Conservation (phyloP, 2,329 filamentous ascomycete species). For the Aspergillus latus region DNA sequence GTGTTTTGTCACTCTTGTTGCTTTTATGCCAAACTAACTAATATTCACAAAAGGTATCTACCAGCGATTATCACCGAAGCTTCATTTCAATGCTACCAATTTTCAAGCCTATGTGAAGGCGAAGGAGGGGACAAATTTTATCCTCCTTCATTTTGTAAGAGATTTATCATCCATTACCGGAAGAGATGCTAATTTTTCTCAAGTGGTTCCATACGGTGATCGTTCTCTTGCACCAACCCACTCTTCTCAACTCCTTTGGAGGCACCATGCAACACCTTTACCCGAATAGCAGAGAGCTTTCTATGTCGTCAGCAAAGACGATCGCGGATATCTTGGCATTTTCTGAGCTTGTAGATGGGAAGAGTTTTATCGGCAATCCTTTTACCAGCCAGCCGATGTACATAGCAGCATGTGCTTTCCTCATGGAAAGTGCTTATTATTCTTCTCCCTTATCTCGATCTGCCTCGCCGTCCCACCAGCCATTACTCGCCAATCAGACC, state of each 20-base stretch:
- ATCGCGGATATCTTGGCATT: slow-evolving; percentile 87
- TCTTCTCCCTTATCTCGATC: slow-evolving; percentile 66
- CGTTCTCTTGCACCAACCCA: slow-evolving; percentile 80
- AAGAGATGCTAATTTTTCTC: slow-evolving; percentile 17
- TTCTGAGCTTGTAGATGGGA: slow-evolving; percentile 79
- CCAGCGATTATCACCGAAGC: slow-evolving; percentile 69
- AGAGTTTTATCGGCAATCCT: slow-evolving; percentile 82
- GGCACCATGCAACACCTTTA: slow-evolving; percentile 69
- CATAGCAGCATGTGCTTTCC: slow-evolving; percentile 83
- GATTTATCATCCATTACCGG: neutral
- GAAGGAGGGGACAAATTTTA: slow-evolving; percentile 82
- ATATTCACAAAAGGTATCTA: slow-evolving; percentile 53
- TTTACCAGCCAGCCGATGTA: slow-evolving; percentile 91
- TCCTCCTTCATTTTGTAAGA: slow-evolving; percentile 69
- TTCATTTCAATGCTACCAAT: slow-evolving; percentile 83
- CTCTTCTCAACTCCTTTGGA: slow-evolving; percentile 74
- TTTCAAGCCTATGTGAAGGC: slow-evolving; percentile 81
- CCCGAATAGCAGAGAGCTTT: slow-evolving; percentile 74
- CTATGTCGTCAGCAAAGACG: slow-evolving; percentile 87
- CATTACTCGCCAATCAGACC: slow-evolving; percentile 32
- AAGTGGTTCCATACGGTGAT: slow-evolving; percentile 83
- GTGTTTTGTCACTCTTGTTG: slow-evolving; percentile 21
- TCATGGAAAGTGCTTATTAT: slow-evolving; percentile 78
- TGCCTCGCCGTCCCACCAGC: slow-evolving; percentile 48
- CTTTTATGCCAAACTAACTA: slow-evolving; percentile 5